Evolutionary conservation across 768 basidiomycete genomes (phyloP), one percentile per base, ranked within the genome.

Genomic region (Amyloporia xantha): DNA sequence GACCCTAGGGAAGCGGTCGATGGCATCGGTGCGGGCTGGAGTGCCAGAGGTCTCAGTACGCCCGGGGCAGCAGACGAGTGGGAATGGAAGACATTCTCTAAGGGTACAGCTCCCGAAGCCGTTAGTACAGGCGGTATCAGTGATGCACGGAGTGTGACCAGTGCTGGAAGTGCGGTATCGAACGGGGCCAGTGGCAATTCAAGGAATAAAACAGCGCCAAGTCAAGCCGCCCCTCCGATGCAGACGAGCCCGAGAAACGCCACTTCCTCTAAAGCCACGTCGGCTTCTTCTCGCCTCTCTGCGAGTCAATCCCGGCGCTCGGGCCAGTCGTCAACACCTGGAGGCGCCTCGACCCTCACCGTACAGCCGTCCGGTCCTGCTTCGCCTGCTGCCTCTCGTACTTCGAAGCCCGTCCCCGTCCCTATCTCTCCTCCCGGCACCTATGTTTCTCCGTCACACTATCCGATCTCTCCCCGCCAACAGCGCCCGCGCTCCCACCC

Each of bases 71-170:
- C 68, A 12, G 63, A 62, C 27, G 82, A 82, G 61, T 85, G 79
- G 85, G 83, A 80, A 51, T 87, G 86, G 85, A 85, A 77, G 63
- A 74, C 72, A 2, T 76, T 79, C 50, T 70, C 66, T 46, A 81
- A 71, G 58, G 53, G 54, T 19, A 65, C 60, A 47, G 64, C 73
- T 20, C 65, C 67, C 24, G 66, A 68, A 10, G 62, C 21, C 1
- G 27, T 35, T 61, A 20, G 59, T 56, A 21, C 39, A 28, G 40
- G 47, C 33, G 24, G 51, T 7, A 61, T 68, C 28, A 69, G 69
- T 41, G 77, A 78, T 58, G 66, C 65, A 3, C 67, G 68, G 48
- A 83, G 79, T 54, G 73, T 69, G 13, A 66, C 73, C 4, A 81
- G 79, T 56, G 75, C 69, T 7, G 81, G 78, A 41, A 79, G 76